phyloP scores from a whole-genome alignment of 345 rosid species.

The Pistacia atlantica region DNA sequence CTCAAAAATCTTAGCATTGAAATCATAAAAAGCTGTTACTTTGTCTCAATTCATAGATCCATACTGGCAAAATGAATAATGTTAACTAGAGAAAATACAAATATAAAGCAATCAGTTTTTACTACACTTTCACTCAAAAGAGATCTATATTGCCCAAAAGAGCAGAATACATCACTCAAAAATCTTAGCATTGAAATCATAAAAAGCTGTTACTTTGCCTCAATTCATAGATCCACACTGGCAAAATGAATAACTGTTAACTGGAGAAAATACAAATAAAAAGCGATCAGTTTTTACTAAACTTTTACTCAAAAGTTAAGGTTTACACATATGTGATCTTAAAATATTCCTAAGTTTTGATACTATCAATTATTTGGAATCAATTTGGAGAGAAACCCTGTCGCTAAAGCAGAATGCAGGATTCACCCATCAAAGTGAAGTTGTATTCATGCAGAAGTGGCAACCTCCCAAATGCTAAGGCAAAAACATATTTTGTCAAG shows the following conservation, averaged over 20 bases:
- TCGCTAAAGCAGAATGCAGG: background rate
- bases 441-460: background rate
- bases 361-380: background rate
- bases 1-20: conserved; percentile 1
- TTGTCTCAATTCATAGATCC: background rate
- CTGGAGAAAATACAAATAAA: background rate
- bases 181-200: background rate
- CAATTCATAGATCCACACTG: background rate
- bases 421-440: background rate
- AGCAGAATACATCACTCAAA: background rate
- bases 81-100: background rate
- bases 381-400: background rate
- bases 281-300: background rate
- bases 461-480: background rate
- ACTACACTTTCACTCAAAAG: background rate
- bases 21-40: background rate
- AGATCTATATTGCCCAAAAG: background rate
- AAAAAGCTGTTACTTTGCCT: background rate
- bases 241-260: conserved; percentile 7
- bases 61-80: conserved; percentile 6
- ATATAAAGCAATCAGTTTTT: background rate
- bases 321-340: background rate
- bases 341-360: background rate
- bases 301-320: background rate
- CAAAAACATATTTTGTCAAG: background rate